These are phyloP conservation scores for Tetrahymena malaccensis DNA, from an alignment of 73 alveolate species.

Conservation along the genomic window DNA sequence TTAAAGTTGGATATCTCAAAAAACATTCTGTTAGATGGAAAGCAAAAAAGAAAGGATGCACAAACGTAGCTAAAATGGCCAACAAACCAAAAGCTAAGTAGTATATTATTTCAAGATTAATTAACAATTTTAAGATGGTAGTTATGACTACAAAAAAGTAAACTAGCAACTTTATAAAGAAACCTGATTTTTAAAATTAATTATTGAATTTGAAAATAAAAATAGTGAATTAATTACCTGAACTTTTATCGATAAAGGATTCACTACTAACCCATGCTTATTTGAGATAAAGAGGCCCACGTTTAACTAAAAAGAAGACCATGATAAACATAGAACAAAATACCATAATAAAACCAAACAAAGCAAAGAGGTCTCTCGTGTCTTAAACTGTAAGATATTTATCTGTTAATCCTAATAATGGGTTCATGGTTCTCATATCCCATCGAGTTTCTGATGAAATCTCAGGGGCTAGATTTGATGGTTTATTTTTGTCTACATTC, in stretches of 20 bases:
- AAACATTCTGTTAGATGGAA: constrained; percentile 64
- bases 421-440: not conserved
- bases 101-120: constrained; percentile 49
- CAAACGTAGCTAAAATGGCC: constrained; percentile 49
- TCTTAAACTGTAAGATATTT: not conserved
- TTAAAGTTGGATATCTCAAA: constrained; percentile 61
- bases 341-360: constrained; percentile 41
- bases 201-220: not conserved
- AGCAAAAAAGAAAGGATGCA: constrained; percentile 69
- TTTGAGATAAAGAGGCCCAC: constrained; percentile 43
- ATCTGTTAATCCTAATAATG: not conserved
- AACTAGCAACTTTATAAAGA: not conserved
- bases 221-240: not conserved
- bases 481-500: constrained; percentile 4
- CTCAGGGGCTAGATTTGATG: not conserved
- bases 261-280: constrained; percentile 45
- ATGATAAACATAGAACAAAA: constrained; percentile 45
- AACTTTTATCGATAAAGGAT: not conserved
- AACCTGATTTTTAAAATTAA: not conserved
- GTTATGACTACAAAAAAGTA: constrained; percentile 9
- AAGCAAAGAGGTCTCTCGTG: constrained; percentile 7
- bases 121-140: constrained; percentile 17
- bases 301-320: constrained; percentile 34
- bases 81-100: constrained; percentile 53
- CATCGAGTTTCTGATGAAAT: constrained; percentile 4